Percentiles rank a stretch among this genome's conserved stretches.
phyloP scores from a whole-genome alignment of 2,329 filamentous ascomycete species.

The Stachybotrys chlorohalonatus region DNA sequence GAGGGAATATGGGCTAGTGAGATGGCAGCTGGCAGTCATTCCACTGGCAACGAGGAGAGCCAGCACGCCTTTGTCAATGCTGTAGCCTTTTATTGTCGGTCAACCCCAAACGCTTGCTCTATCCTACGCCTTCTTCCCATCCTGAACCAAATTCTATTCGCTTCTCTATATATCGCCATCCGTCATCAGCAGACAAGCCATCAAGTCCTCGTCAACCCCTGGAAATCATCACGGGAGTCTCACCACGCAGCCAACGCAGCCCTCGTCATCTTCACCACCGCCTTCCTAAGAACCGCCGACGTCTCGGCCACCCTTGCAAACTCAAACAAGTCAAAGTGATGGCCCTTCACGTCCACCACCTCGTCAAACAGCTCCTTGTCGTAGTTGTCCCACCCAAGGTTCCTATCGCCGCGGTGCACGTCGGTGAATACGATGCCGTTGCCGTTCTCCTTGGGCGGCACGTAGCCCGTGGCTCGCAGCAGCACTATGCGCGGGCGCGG shows the following conservation, averaged over 20 bases:
- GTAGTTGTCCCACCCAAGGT: conserved; percentile 42
- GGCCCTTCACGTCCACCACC: conserved; percentile 38
- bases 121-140: no score
- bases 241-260: neutral
- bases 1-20: no score
- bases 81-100: no score
- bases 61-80: no score
- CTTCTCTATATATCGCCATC: no score
- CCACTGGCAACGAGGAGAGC: no score
- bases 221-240: neutral
- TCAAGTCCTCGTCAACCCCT: neutral
- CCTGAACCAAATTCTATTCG: no score
- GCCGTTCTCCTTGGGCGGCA: conserved; percentile 21
- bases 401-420: conserved; percentile 26
- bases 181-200: neutral
- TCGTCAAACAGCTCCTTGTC: conserved; percentile 31
- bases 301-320: conserved; percentile 16
- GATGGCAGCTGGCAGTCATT: no score
- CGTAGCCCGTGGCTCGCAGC: conserved; percentile 31
- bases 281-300: conserved; percentile 13
- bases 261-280: conserved; percentile 10
- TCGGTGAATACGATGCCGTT: conserved; percentile 27
- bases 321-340: conserved; percentile 41
- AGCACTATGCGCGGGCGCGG: conserved; percentile 32
- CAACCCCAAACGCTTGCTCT: no score